Evolutionary conservation across 164 flowering plant species (phyloP).

Genomic region (Magnolia officinalis): DNA sequence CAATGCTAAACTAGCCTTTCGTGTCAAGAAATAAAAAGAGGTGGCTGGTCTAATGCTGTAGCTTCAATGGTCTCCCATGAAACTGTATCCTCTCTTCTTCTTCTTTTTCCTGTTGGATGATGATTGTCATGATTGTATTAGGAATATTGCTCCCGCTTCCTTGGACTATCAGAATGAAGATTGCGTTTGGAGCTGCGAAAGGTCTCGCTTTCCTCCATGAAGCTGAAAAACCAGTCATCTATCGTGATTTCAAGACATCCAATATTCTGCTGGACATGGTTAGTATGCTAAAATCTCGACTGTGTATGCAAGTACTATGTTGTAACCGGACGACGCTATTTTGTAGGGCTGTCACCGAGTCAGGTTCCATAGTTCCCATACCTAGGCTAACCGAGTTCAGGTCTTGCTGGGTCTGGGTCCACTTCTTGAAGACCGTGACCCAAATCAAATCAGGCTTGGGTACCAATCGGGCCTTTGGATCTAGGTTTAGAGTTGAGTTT

Average conservation of each 20-base stretch:
- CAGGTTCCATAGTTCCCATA: no score
- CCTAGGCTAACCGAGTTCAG: no score
- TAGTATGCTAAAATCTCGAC: slow-evolving; percentile 18
- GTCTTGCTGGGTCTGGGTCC: no score
- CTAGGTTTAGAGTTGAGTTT: no score
- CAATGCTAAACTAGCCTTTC: no score
- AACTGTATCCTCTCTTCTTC: neutral
- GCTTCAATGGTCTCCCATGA: neutral
- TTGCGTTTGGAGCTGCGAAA: slow-evolving; percentile 86
- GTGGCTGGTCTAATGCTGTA: neutral
- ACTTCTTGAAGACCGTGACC: no score
- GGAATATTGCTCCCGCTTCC: slow-evolving; percentile 83
- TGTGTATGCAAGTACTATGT: neutral
- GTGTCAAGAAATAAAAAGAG: neutral
- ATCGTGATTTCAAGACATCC: slow-evolving; percentile 90
- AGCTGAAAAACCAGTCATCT: slow-evolving; percentile 87
- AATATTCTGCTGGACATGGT: slow-evolving; percentile 85
- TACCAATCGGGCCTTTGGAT: no score
- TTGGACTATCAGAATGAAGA: slow-evolving; percentile 78
- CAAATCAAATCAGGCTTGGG: no score
- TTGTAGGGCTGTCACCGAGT: no score
- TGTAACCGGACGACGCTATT: no score
- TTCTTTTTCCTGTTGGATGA: neutral
- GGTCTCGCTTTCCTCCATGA: slow-evolving; percentile 96
- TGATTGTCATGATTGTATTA: slow-evolving; percentile 22